Evolutionary conservation across 2,329 filamentous ascomycete genomes (phyloP), one percentile per base, ranked within the genome.

Genomic region (Zymoseptoria passerinii): DNA sequence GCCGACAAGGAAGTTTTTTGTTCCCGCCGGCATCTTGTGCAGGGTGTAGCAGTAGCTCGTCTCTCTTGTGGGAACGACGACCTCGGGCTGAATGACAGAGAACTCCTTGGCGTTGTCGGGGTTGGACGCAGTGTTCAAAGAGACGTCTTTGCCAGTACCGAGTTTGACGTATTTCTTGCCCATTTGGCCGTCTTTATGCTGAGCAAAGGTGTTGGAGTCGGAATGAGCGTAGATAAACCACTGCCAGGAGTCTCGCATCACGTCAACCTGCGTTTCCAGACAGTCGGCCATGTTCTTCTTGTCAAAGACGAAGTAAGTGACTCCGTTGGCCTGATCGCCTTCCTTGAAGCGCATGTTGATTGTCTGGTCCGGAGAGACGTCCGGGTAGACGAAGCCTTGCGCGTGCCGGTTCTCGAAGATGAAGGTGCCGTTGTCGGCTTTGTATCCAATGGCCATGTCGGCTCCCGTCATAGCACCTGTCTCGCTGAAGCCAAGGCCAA

Each of bases 381-480:
- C 18, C n/a, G 62, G 62, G 20, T 54, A 58, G 20, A 61, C 52
- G 53, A 64, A 64, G 20, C 59, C 62, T 8, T 51, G 48, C 13
- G 62, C 60, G 56, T 61, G 54, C 28, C 62, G 62, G 44, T 64
- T 64, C 20, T 64, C 58, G 27, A 64, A 61, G 4, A 58, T 44
- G 40, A 64, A 64, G 28, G 44, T 54, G 44, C 58, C 60, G 49
- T 58, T 54, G 5, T 55, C 29, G 27, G 48, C 60, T 18, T 19
- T 60, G 52, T 63, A 62, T 20, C 58, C 62, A 4, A 64, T 49
- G 20, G 62, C 62, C 23, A 64, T 64, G 29, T 64, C 62, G 50
- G 59, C 60, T 13, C 62, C 62, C 40, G 62, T 64, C 62, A 64
- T 64, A 19, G 62, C 62, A 44, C 62, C 62, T 2, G 62, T 64